Evolutionary conservation across 768 basidiomycete genomes (phyloP), one percentile per base, ranked within the genome.

Genomic region (Boletellus ananas): DNA sequence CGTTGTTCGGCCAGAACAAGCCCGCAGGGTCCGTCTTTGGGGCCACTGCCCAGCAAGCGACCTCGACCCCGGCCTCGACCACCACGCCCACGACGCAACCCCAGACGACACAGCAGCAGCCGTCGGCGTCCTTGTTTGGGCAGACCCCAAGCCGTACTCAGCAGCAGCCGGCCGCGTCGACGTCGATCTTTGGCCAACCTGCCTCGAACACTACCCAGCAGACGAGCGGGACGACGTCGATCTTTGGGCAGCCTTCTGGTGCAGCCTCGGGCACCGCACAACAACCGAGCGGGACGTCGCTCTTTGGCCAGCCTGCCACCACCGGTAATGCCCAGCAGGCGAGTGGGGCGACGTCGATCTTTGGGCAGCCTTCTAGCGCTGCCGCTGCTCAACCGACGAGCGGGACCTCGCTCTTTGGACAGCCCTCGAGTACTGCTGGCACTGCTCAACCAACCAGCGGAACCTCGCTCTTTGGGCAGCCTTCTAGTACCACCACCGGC

Each of bases 11-110:
- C 11, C 63, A 64, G 50, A 44, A 62, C 33, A 72, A 70, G 51
- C 59, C 72, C 23, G 51, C 60, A 41, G 60, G 59, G 16, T 62
- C 69, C 14, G 56, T 75, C 46, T 79, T 79, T 64, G 75, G 74
- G 16, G 48, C 47, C 21, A 51, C 51, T 29, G 58, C 63, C 39
- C 61, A 67, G 43, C 70, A 65, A 5, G 40, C 59, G 55, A 45
- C 67, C 39, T 48, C 57, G 46, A 50, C 51, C 3, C 3, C 23
- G 23, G 6, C 23, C 3, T 6, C 23, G 23, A 44, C 48, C 3
- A 46, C 52, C 12, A 38, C 58, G 0, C 36, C 60, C 4, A 45
- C 49, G 35, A 52, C 53, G 11, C 56, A 61, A 48, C 46, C 61
- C 10, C 61, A 49, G 52, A 40, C 51, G 11, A 55, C 58, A 7